Base-by-base conservation (phyloP, 345 rosid species). In the Lenwebbia sp. region DNA sequence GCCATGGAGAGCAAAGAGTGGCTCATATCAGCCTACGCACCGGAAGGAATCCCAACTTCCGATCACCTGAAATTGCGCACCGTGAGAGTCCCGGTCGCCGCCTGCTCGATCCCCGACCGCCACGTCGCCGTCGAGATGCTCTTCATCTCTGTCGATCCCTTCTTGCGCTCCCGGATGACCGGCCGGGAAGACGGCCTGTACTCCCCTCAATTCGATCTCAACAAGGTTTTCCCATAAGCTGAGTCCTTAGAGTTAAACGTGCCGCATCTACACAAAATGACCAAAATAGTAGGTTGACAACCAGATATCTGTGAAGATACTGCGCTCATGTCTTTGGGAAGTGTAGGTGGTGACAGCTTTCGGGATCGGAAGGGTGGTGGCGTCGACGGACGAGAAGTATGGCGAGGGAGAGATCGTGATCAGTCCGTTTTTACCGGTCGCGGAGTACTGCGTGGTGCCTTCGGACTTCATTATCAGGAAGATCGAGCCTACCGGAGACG, bases 131-230 rank as follows among this genome's bases (percentile, higher is more conserved):
- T 90, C 30, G 83, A 90, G 87, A n/a, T 83, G 44, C 92, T 91
- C 83, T 86, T 74, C 52, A 37, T 93, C 86, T 90, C 94, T 23
- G 26, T 90, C 19, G 94, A 90, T 60, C 94, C 94, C 50, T 91
- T 84, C 70, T 70, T 89, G 25, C 93, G 90, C 6, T 10, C 85
- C 75, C 60, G 81, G 82, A 87, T 93, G 90, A 86, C 84, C 21
- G 93, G 93, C 84, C 75, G 6, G 1, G 56, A 50, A 6, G 93
- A 90, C 7, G 94, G 92, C 33, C 89, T 93, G 2, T 87, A 88
- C 86, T n/a, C 83, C 7, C 78, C 88, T 19, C 92, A 87, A 54
- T 58, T 87, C 56, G 54, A 86, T 7, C 88, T 90, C 83, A 82
- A 89, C 57, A 54, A 92, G 92, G 94, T 90, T 8, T 23, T n/a